A percentile compares a stretch with the other conserved stretches of the same genome.
These are phyloP conservation scores for Cordyceps cateniannulata DNA, from an alignment of 2,329 filamentous ascomycete genomes.

Conservation along the genomic window DNA sequence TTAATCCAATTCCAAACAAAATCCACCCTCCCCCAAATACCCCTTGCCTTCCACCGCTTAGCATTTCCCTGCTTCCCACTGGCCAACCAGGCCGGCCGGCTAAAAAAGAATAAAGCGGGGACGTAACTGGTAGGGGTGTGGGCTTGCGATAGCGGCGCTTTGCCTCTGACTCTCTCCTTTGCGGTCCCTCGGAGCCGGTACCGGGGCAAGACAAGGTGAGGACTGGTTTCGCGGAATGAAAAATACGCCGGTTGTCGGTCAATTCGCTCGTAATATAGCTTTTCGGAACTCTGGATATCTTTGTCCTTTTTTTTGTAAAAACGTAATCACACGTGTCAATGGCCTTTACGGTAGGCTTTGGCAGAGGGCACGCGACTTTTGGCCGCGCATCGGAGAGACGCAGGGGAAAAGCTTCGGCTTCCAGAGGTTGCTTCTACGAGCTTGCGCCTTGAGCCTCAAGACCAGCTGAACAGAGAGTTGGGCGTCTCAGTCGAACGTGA, in stretches of 20 bases:
- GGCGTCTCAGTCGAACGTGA: too few relatives aligned
- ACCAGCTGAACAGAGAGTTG: too few relatives aligned
- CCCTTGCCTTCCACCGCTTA: background rate
- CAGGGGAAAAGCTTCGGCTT: too few relatives aligned
- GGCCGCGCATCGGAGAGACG: too few relatives aligned
- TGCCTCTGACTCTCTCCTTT: constrained; percentile 4
- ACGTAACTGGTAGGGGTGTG: background rate
- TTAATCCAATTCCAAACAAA: background rate
- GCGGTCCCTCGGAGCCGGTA: constrained; percentile 5
- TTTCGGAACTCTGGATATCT: too few relatives aligned
- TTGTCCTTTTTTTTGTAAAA: too few relatives aligned
- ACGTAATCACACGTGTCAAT: too few relatives aligned
- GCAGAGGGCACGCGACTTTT: too few relatives aligned
- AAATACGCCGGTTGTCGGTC: background rate
- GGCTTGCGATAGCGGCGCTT: constrained; percentile 7
- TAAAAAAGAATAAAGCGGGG: background rate
- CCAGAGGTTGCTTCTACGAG: too few relatives aligned
- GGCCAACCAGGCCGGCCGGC: background rate
- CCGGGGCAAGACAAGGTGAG: background rate
- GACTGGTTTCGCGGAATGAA: background rate
- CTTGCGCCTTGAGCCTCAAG: too few relatives aligned
- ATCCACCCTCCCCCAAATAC: background rate
- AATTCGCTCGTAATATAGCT: too few relatives aligned
- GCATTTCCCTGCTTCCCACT: background rate
- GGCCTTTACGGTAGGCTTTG: too few relatives aligned